A percentile compares a stretch with the other conserved stretches of the same genome.
Evolutionary conservation across 257 asterid species (phyloP).

Genomic region (Salvia rosmarinus): DNA sequence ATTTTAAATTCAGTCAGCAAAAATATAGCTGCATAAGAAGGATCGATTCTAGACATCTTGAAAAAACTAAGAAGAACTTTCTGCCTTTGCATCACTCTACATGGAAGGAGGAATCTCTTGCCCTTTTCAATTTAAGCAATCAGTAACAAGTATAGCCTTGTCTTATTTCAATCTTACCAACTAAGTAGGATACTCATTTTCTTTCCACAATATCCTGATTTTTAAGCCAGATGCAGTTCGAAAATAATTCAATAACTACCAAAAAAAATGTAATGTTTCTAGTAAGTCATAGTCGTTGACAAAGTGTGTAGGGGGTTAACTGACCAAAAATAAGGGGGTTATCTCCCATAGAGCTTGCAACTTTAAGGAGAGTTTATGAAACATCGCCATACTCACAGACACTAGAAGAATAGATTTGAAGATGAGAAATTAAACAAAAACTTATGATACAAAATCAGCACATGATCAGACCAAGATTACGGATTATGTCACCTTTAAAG

Average conservation of each 20-base stretch:
- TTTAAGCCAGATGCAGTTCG: constrained; percentile 7
- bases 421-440: not conserved
- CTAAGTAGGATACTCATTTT: constrained; percentile 9
- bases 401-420: not conserved
- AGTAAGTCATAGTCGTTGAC: not conserved
- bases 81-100: not conserved
- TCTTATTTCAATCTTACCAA: not conserved
- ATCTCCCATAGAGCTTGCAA: not conserved
- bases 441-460: not conserved
- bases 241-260: constrained; percentile 23
- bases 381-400: not conserved
- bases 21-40: constrained; percentile 6
- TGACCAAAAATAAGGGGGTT: not conserved
- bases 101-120: not conserved
- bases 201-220: not conserved
- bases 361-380: not conserved
- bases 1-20: not conserved
- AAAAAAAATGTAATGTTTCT: constrained; percentile 1
- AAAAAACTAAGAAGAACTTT: not conserved
- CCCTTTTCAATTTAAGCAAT: not conserved
- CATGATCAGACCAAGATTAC: constrained; percentile 16
- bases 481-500: not conserved
- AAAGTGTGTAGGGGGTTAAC: not conserved
- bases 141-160: not conserved
- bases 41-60: not conserved